A percentile compares a stretch with the other conserved stretches of the same genome.
Evolutionary conservation across 2,329 filamentous ascomycete genomes (phyloP).

Genomic region (Polytolypa hystricis): DNA sequence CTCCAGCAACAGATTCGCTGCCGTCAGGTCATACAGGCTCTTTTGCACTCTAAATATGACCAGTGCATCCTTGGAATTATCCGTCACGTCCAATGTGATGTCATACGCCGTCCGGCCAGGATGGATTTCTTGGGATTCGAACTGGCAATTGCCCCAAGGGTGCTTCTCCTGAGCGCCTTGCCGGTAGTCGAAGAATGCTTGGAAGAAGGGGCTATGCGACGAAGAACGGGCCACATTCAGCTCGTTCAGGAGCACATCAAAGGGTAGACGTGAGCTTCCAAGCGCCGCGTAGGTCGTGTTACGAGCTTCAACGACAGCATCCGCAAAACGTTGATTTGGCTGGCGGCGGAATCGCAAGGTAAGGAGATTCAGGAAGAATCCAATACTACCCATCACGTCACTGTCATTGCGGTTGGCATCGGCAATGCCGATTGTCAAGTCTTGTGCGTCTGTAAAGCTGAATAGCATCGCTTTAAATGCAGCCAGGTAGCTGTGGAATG

Average conservation of each 20-base stretch:
- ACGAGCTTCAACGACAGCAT: constrained; percentile 19
- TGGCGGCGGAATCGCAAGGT: constrained; percentile 31
- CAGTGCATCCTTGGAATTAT: too few relatives aligned
- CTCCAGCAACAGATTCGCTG: too few relatives aligned
- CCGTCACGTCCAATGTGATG: constrained; percentile 31
- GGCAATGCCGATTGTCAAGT: constrained; percentile 38
- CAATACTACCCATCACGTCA: constrained; percentile 27
- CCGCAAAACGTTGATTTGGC: constrained; percentile 18
- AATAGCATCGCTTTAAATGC: constrained; percentile 30
- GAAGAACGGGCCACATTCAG: constrained; percentile 32
- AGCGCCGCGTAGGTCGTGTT: constrained; percentile 27
- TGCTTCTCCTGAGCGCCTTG: constrained; percentile 19
- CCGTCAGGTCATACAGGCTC: too few relatives aligned
- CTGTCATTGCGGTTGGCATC: constrained; percentile 34
- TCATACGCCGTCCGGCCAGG: constrained; percentile 22
- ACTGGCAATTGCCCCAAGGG: background rate
- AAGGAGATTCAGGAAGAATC: constrained; percentile 40
- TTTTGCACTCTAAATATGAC: too few relatives aligned
- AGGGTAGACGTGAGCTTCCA: constrained; percentile 36
- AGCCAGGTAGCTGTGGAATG: constrained; percentile 40
- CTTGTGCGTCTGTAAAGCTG: constrained; percentile 23
- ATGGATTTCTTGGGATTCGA: background rate
- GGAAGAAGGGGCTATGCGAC: constrained; percentile 38
- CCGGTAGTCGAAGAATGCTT: constrained; percentile 40
- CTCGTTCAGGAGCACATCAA: constrained; percentile 38